Conservation (phyloP, 2,329 filamentous ascomycete species). For the Xylariales sp. region DNA sequence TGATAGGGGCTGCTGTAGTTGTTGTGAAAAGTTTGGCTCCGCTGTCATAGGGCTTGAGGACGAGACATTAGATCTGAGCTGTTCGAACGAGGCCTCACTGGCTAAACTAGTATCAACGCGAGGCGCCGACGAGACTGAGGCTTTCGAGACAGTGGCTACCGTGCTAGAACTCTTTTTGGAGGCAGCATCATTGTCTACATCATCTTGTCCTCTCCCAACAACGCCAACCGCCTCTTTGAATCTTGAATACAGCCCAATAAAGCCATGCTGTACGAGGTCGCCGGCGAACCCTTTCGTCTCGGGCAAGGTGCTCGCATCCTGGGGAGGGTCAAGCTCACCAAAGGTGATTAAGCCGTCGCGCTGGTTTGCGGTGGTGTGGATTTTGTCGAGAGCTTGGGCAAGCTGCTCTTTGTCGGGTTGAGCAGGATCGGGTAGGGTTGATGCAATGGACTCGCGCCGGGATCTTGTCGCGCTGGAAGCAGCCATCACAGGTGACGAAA, state of each 20-base stretch:
- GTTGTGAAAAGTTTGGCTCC: conserved; percentile 34
- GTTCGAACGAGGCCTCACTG: conserved; percentile 28
- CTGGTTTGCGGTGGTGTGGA: conserved; percentile 84
- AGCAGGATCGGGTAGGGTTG: conserved; percentile 41
- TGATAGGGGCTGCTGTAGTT: conserved; percentile 28
- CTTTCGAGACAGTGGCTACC: conserved; percentile 35
- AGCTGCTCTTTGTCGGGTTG: conserved; percentile 69
- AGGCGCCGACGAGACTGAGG: conserved; percentile 33
- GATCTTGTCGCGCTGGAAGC: conserved; percentile 24
- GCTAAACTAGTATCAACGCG: conserved; percentile 34
- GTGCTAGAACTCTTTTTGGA: conserved; percentile 38
- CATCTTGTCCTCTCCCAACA: conserved; percentile 37
- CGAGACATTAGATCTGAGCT: too few species aligned
- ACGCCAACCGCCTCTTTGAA: conserved; percentile 78
- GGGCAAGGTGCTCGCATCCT: conserved; percentile 48
- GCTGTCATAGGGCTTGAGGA: conserved; percentile 22
- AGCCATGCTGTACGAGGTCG: conserved; percentile 76
- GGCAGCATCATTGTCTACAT: conserved; percentile 32
- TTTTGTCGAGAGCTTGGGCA: conserved; percentile 75
- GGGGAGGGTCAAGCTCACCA: conserved; percentile 79
- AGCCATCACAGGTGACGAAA: conserved; percentile 31
- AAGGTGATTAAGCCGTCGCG: conserved; percentile 85
- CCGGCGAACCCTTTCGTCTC: conserved; percentile 68
- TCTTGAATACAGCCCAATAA: conserved; percentile 85
- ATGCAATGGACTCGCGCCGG: conserved; percentile 34